phyloP scores from a whole-genome alignment of 1,284 basidiomycete species.

The Neonothopanus nambi region DNA sequence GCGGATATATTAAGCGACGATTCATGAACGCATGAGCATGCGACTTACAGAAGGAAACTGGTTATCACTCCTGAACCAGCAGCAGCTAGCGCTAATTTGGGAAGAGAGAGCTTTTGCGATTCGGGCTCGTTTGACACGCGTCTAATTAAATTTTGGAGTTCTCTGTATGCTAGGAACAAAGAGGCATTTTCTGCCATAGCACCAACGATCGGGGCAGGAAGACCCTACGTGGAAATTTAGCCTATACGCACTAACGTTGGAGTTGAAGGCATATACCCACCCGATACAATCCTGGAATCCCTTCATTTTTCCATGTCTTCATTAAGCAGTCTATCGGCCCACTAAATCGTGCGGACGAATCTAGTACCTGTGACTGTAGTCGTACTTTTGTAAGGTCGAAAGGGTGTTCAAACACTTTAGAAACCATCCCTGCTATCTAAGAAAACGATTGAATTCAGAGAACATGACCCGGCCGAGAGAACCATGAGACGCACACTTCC shows the following conservation, averaged over 20 bases:
- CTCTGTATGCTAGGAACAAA: slow-evolving; percentile 87
- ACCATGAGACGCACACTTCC: slow-evolving; percentile 43
- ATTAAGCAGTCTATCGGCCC: slow-evolving; percentile 86
- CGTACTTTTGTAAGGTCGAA: slow-evolving; percentile 60
- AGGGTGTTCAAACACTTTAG: slow-evolving; percentile 69
- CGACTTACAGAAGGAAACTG: slow-evolving; percentile 80
- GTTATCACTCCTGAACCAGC: slow-evolving; percentile 85
- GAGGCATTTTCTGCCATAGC: slow-evolving; percentile 93
- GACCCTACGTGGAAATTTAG: slow-evolving; percentile 56
- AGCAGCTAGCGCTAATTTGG: slow-evolving; percentile 79
- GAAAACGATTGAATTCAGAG: neutral
- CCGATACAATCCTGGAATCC: slow-evolving; percentile 81
- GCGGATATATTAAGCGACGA: neutral
- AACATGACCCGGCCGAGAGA: neutral
- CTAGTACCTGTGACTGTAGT: slow-evolving; percentile 8
- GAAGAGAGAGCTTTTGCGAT: slow-evolving; percentile 49
- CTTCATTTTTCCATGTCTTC: slow-evolving; percentile 81
- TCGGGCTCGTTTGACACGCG: slow-evolving; percentile 26
- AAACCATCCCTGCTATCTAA: slow-evolving; percentile 53
- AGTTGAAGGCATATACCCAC: slow-evolving; percentile 47
- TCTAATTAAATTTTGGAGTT: slow-evolving; percentile 73
- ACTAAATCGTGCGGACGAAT: slow-evolving; percentile 25
- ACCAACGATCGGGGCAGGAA: slow-evolving; percentile 89
- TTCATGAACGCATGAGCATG: neutral
- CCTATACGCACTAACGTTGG: slow-evolving; percentile 5